Percentiles rank a stretch among this genome's conserved stretches.
phyloP scores from a whole-genome alignment of 2,329 filamentous ascomycete species.

The Aspergillus sp. region DNA sequence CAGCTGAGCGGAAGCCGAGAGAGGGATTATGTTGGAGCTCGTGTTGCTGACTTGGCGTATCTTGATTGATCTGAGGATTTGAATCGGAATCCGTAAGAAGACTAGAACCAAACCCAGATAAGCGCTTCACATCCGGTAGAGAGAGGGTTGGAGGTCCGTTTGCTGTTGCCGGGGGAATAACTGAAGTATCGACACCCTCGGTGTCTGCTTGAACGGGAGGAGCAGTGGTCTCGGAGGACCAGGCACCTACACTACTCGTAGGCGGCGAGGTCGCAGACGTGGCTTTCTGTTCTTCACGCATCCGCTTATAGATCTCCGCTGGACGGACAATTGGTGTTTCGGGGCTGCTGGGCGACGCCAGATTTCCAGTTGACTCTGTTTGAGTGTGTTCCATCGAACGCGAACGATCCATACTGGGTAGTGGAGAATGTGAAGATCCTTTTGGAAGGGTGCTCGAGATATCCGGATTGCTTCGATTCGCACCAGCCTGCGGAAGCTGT shows the following conservation, averaged over 20 bases:
- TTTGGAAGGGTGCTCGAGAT: constrained; percentile 12
- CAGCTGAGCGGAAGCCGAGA: constrained; percentile 58
- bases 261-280: constrained; percentile 28
- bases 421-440: constrained; percentile 13
- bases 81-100: constrained; percentile 21
- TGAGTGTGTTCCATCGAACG: constrained; percentile 39
- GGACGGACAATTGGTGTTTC: constrained; percentile 67
- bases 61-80: constrained; percentile 13
- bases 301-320: constrained; percentile 73
- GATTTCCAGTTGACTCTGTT: constrained; percentile 19
- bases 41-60: constrained; percentile 18
- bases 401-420: constrained; percentile 34
- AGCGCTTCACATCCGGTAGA: constrained; percentile 45
- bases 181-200: neutral
- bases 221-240: neutral
- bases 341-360: constrained; percentile 39
- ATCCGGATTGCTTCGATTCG: constrained; percentile 28
- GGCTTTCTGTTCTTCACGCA: constrained; percentile 63
- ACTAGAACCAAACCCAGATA: constrained; percentile 40
- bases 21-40: constrained; percentile 54
- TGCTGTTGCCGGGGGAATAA: neutral
- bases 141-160: constrained; percentile 22
- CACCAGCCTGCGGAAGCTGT: constrained; percentile 22
- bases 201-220: constrained; percentile 4
- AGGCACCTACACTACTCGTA: constrained; percentile 16